Evolutionary conservation across 1,139 yeast genomes (phyloP).

Genomic region (Blastobotrys malaysiensis): DNA sequence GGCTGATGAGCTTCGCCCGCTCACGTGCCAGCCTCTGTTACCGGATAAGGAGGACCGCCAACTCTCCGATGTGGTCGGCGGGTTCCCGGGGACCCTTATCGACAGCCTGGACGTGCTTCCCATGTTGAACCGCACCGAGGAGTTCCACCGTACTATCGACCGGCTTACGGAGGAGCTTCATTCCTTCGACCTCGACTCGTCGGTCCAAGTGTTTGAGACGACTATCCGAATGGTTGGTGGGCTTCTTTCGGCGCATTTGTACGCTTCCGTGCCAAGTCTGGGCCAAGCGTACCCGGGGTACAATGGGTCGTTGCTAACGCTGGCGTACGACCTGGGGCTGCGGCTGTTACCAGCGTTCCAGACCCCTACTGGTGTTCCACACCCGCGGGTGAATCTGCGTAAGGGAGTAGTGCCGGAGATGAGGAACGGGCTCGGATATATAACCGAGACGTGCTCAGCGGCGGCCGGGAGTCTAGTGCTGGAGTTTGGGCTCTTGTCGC

Average conservation of each 20-base stretch:
- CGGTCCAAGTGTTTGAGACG: constrained; percentile 82
- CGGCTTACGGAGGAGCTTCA: constrained; percentile 38
- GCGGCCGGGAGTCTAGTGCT: constrained; percentile 81
- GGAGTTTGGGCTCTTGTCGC: constrained; percentile 70
- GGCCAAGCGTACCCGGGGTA: constrained; percentile 46
- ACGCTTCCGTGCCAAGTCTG: constrained; percentile 53
- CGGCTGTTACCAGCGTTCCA: constrained; percentile 63
- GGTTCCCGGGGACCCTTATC: constrained; percentile 67
- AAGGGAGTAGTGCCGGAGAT: constrained; percentile 41
- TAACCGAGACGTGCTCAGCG: constrained; percentile 70
- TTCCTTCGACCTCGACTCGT: constrained; percentile 57
- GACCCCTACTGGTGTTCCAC: constrained; percentile 55
- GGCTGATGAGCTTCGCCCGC: constrained; percentile 73
- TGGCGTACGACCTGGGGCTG: constrained; percentile 70
- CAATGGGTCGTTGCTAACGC: constrained; percentile 59
- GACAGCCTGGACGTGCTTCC: constrained; percentile 79
- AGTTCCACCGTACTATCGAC: constrained; percentile 46
- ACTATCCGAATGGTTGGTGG: constrained; percentile 93
- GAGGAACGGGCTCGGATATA: constrained; percentile 26
- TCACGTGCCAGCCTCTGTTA: constrained; percentile 63
- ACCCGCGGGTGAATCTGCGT: constrained; percentile 63
- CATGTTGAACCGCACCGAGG: constrained; percentile 57
- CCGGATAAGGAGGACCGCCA: constrained; percentile 60
- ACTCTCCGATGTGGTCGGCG: constrained; percentile 81
- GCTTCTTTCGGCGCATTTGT: constrained; percentile 67